Base-by-base conservation (phyloP, 106 monocot genomes). In the Dendrobium chrysotoxum region DNA sequence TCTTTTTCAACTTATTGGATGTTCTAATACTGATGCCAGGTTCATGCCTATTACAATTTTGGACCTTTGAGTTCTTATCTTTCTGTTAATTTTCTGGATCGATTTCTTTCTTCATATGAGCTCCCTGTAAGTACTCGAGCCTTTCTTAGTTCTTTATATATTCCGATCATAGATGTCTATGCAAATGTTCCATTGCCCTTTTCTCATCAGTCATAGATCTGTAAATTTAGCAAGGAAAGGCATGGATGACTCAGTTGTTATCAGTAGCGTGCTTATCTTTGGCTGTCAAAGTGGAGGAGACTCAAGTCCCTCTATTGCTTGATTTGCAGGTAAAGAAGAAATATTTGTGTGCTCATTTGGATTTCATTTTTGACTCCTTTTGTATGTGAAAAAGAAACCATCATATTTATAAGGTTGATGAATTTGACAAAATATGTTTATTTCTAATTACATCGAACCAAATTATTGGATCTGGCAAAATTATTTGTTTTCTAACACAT, bases 281-380 rank as follows among this genome's bases (percentile, higher is more conserved):
- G 72, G 92, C 92, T 80, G 83, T 90, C 39, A 95, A 95, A 76
- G 88, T 95, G 92, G 95, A 95, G 68, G 95, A 95, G 81, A 86
- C 87, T 57, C 83, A 88, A 35, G 88, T 90, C 25, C 92, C 90
- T 78, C 76, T 90, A 23, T 83, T 85, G 39, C 78, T 95, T 23
- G 95, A 95, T 79, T 87, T 92, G 44, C 95, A 95, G 88, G 95
- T 92, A 75, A 82, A 39, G 7, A n/a, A 71, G 23, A 25, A 35
- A 20, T 31, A 31, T 31, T 31, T 31, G 40, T 40, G 41, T 28
- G 23, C 64, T 64, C 21, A 64, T 64, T 64, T 64, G n/a, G 18
- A 16, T 64, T 23, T 61, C n/a, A 5, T 3, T 20, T 61, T 61
- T 61, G 5, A 61, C 5, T 61, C 58, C n/a, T 61, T 61, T 23